A percentile compares a stretch with the other conserved stretches of the same genome.
phyloP scores from a whole-genome alignment of 2,329 filamentous ascomycete species.

The Whalleya microplaca region DNA sequence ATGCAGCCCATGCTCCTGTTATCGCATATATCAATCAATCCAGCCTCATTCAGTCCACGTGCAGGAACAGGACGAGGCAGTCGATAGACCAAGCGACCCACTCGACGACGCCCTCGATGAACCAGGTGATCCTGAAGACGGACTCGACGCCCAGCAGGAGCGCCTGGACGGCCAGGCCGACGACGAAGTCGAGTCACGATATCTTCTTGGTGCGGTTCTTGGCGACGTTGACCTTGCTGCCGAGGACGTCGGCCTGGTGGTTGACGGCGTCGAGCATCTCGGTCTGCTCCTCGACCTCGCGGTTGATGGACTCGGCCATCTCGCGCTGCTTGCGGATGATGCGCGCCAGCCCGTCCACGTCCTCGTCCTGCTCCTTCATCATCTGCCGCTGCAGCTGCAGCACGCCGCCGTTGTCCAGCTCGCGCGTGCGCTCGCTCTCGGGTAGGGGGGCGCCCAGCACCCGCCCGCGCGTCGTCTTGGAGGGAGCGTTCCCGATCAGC shows the following conservation, averaged over 20 bases:
- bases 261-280: conserved; percentile 70
- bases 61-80: conserved; percentile 16
- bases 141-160: conserved; percentile 24
- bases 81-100: conserved; percentile 28
- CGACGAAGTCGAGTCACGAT: conserved; percentile 35
- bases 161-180: conserved; percentile 15
- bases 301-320: conserved; percentile 76
- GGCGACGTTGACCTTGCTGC: conserved; percentile 72
- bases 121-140: conserved; percentile 15
- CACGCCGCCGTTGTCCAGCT: conserved; percentile 76
- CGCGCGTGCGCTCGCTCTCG: conserved; percentile 76
- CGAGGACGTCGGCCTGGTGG: conserved; percentile 67
- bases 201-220: conserved; percentile 74
- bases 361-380: conserved; percentile 75
- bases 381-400: conserved; percentile 74
- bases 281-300: conserved; percentile 73
- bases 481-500: conserved; percentile 46
- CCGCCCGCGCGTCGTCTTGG: conserved; percentile 52
- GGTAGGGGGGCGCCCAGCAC: conserved; percentile 73
- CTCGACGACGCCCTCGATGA: conserved; percentile 19
- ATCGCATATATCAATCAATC: too few relatives aligned
- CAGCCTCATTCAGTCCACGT: conserved; percentile 5
- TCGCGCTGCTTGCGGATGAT: conserved; percentile 75
- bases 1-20: too few relatives aligned
- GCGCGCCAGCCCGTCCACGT: conserved; percentile 68